Base-by-base conservation (phyloP, 306 rosid species). In the Hylodesmum podocarpum region DNA sequence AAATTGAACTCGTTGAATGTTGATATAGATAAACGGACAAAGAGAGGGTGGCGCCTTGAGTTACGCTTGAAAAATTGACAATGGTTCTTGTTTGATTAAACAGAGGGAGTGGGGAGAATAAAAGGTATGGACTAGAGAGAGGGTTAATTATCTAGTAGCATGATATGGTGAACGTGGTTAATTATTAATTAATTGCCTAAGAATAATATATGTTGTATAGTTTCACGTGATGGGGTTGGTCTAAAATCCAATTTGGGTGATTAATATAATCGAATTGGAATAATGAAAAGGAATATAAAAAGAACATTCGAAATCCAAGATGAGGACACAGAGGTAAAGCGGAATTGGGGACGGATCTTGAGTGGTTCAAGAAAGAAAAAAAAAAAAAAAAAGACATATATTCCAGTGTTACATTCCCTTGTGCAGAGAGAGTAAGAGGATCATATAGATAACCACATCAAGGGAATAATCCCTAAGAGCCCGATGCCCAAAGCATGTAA, bases 401-500 rank as follows among this genome's bases (percentile, higher is more conserved):
- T 28, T 76, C 66, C 83, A 22, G 37, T 43, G 85, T 88, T 74
- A 83, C 84, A 89, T 86, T 85, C 88, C 79, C 75, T 82, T 84
- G 68, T 74, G 66, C 78, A 69, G 80, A 68, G 70, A 77, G 80
- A 70, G 70, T 8, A 25, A 33, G 46, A 36, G 66, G 25, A 63
- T 70, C 77, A 29, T 33, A 65, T 66, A 80, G 49, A 63, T 83
- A 79, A 72, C 66, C 74, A 53, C 66, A 72, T 66, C 66, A 70
- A 91, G 94, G 87, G 90, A 94, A 88, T 88, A 94, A 88, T 88
- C 94, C 98, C 97, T 74, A 89, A 84, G 94, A 82, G 87, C 89
- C 28, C 96, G 78, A 62, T 44, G 51, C 51, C 84, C 98, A 75
- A 86, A 80, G 91, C 76, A 72, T 73, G 15, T 43, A 21, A 14